Base-by-base conservation (phyloP, 1,284 basidiomycete genomes). In the Rhodotorula sp. region DNA sequence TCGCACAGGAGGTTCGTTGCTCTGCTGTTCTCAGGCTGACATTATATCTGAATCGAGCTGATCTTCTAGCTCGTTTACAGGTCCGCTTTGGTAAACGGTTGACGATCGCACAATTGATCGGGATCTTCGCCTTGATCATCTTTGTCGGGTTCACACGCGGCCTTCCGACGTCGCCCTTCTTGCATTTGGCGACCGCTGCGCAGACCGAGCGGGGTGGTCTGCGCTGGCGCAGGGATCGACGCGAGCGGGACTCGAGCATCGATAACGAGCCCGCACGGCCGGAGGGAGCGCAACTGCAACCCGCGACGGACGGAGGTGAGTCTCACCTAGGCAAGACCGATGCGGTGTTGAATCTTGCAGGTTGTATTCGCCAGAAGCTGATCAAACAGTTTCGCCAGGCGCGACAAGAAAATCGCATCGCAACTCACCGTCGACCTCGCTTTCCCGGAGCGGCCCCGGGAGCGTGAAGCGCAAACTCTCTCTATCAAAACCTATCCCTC, bases 81-180 rank as follows among this genome's bases (percentile, higher is more conserved):
- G 87, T 95, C 53, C 82, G 88, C 1, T 83, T 93, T 51, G 92
- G 95, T 80, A 92, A 93, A 78, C 86, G 91, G 3, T 85, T 94
- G 1, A 87, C 91, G 4, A 87, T 94, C 49, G 89, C 89, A 0
- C 92, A 95, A 77, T 83, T 95, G 0, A 86, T 89, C 77, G 84
- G 93, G 14, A 83, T 94, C 3, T 83, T 93, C 3, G 85, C 87
- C 0, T 87, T 95, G 3, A 84, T 94, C 37, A 83, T 93, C 17
- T 93, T 94, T 79, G 88, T 94, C 80, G 87, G 87, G 12, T 83
- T 94, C 63, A 95, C 93, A 4, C 86, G 92, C 12, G 91, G 91
- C 1, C 89, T 89, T 0, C 81, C 77, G 3, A 76, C 69, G 0
- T 68, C 72, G 4, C 76, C 76, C 0, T 71, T 77, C 63, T 54